phyloP scores from a whole-genome alignment of 2,329 filamentous ascomycete genomes.

The Microsporum canis region DNA sequence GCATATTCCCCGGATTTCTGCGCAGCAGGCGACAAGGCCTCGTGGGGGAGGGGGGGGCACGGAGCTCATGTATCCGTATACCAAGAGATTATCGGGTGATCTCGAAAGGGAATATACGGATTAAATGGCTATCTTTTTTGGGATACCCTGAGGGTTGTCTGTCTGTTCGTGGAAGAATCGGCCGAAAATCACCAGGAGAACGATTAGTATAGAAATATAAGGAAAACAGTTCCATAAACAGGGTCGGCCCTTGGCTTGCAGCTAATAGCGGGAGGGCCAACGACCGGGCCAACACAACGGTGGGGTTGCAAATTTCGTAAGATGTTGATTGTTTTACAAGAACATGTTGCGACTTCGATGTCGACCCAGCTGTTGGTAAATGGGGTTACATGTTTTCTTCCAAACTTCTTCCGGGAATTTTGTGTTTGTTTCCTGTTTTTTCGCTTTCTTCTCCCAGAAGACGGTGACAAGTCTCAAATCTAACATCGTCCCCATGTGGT shows the following conservation, averaged over 20 bases:
- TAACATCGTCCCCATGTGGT: background rate
- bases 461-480: background rate
- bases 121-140: background rate
- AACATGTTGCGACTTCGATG: background rate
- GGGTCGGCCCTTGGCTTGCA: background rate
- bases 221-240: background rate
- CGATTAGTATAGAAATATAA: background rate
- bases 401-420: too few relatives aligned
- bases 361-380: background rate
- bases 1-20: conserved; percentile 1
- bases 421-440: background rate
- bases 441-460: background rate
- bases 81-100: background rate
- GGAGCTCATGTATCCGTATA: background rate
- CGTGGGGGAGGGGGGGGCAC: background rate
- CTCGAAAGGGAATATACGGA: background rate
- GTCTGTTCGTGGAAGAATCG: background rate
- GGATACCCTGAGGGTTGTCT: background rate
- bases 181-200: background rate
- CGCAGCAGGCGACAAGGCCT: background rate
- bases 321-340: background rate
- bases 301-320: conserved; percentile 1
- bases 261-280: background rate
- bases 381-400: background rate
- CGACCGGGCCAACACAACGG: background rate